Base-by-base conservation (phyloP, 2,329 filamentous ascomycete species). In the Stagonosporopsis rhizophila region DNA sequence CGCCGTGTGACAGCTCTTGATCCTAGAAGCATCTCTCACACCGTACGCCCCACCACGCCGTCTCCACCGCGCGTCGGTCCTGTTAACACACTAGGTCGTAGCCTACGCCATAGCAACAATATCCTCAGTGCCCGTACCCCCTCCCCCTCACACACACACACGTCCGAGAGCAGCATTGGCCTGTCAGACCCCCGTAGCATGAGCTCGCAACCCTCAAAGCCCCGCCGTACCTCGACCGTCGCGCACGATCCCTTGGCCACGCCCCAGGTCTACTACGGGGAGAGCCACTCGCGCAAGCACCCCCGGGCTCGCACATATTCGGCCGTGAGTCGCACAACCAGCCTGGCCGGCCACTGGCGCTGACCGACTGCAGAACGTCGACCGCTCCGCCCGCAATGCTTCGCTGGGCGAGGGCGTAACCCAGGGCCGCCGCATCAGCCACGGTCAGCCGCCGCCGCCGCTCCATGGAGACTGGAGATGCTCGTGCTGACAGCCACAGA, bases 261-360 rank as follows among this genome's bases (percentile, higher is more conserved):
- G 35, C 80, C 85, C 8, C 80, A 84, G 58, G 75, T 86, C 61
- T 87, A 87, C 74, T 87, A 87, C 75, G 84, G 85, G 62, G 78
- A 82, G 47, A 79, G 79, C 56, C 77, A 81, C 60, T 62, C 65
- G 58, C 72, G 75, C 59, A 78, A 78, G 66, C 80, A 81, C 68
- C 75, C 77, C 58, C 78, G 82, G 51, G 76, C 76, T 41, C 78
- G 84, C 58, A 83, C 84, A 5, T 83, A 84, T 67, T 86, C 84
- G 32, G 79, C 82, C 57, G 84, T 86, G 77, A 73, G 82, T 72
- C 14, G 47, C 27, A 38, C 25, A 35, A 2, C 23, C 19, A 23
- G 37, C 19, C 9, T 1, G n/a, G 39, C 27, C 34, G 17, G n/a
- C 5, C 12, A 6, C 7, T 19, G 19, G 7, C 17, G 27, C 66